Conservation (phyloP, 2,329 filamentous ascomycete species). For the Dryadomyces quercus-mongolicae region DNA sequence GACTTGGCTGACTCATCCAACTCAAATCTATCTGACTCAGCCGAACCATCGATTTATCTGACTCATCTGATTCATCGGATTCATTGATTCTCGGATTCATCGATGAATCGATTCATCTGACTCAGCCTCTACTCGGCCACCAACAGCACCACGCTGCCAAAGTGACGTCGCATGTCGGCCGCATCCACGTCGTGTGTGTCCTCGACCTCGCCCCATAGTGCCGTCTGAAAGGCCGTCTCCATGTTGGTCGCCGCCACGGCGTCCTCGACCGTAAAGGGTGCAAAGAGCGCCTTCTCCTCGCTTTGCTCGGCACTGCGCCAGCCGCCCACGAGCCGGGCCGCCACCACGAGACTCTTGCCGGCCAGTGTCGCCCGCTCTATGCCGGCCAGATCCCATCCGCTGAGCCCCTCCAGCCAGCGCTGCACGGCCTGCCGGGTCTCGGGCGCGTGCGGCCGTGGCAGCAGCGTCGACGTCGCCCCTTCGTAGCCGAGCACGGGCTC, state of each 20-base stretch:
- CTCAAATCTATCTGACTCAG: no score
- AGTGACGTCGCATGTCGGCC: constrained; percentile 76
- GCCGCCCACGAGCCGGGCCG: constrained; percentile 65
- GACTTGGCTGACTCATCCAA: no score
- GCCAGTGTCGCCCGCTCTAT: constrained; percentile 75
- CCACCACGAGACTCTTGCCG: constrained; percentile 75
- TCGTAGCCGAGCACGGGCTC: constrained; percentile 68
- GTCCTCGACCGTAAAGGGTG: constrained; percentile 66
- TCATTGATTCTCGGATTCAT: no score
- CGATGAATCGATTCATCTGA: not conserved
- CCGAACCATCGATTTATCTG: no score
- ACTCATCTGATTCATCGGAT: no score
- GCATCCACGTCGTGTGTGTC: constrained; percentile 95
- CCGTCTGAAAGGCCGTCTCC: constrained; percentile 84
- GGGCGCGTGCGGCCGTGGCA: constrained; percentile 61
- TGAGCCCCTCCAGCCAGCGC: constrained; percentile 63
- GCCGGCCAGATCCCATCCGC: constrained; percentile 72
- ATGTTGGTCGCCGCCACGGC: constrained; percentile 66
- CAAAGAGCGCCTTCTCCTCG: constrained; percentile 1
- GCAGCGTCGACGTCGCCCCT: constrained; percentile 42
- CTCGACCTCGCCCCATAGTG: constrained; percentile 91
- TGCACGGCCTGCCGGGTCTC: constrained; percentile 66
- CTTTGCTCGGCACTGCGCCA: constrained; percentile 53
- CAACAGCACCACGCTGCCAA: constrained; percentile 76
- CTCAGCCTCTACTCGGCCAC: constrained; percentile 3